Conservation (phyloP, 345 rosid species). For the Nephelium lappaceum region DNA sequence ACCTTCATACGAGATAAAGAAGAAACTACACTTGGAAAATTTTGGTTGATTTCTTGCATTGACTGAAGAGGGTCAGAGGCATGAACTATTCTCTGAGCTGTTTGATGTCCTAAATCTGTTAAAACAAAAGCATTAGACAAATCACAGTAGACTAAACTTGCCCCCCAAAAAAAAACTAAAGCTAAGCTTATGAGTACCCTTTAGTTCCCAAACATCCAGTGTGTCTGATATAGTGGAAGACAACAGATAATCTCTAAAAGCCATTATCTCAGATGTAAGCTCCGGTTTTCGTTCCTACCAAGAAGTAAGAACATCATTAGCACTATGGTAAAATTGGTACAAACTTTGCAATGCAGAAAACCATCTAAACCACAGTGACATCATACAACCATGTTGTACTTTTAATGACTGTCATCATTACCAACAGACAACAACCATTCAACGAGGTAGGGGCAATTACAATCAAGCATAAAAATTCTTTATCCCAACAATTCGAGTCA, state of each 20-base stretch:
- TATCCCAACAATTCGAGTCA: not conserved
- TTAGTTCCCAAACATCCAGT: slow-evolving; percentile 97
- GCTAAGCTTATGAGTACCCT: slow-evolving; percentile 52
- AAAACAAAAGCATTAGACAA: slow-evolving; percentile 31
- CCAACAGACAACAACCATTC: not conserved
- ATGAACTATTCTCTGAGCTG: slow-evolving; percentile 94
- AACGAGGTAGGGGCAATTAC: not conserved
- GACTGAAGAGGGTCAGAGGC: slow-evolving; percentile 94
- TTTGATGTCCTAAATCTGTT: slow-evolving; percentile 98
- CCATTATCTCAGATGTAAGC: slow-evolving; percentile 85
- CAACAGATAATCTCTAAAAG: slow-evolving; percentile 86
- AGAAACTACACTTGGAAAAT: slow-evolving; percentile 95
- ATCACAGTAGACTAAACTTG: slow-evolving; percentile 4
- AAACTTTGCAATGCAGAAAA: slow-evolving; percentile 13
- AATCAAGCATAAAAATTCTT: not conserved
- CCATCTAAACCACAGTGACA: slow-evolving; percentile 10
- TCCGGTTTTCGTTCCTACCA: slow-evolving; percentile 92
- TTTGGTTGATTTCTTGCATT: slow-evolving; percentile 97
- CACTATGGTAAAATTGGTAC: not conserved
- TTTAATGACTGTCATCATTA: not conserved
- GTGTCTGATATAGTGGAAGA: slow-evolving; percentile 92
- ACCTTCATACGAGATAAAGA: slow-evolving; percentile 99
- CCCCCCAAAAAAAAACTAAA: slow-evolving; percentile 3
- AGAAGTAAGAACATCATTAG: slow-evolving; percentile 4
- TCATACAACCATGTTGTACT: not conserved